Evolutionary conservation across 768 basidiomycete species (phyloP), one percentile per base, ranked within the genome.

Genomic region (Trametes villosa): DNA sequence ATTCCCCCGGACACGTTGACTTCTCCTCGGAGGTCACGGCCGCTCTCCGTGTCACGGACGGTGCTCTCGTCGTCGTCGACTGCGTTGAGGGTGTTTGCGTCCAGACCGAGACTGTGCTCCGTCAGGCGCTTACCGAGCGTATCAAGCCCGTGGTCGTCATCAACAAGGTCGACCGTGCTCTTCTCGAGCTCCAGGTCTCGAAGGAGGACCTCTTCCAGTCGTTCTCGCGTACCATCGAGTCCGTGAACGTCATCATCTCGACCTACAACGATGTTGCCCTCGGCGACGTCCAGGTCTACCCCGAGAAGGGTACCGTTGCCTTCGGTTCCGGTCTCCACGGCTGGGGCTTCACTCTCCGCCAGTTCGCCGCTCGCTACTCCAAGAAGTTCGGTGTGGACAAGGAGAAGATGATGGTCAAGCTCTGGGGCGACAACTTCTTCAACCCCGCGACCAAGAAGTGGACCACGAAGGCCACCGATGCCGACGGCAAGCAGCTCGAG

Each of bases 381-480:
- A 98, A 98, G 85, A 98, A 94, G 78, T 99, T 99, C 70, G 95
- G 96, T 86, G 96, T 98, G 20, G 92, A 96, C 79, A 96, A 96
- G 81, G 91, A 92, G 66, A 98, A 98, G 86, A 94, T 99, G 86
- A 96, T 99, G 91, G 68, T 76, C 62, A 96, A 91, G 80, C 87
- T 99, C 47, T 99, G 97, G 97, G 97, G 97, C 54, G 97, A 99
- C 83, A 98, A 98, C 83, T 99, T 81, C 83, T 98, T 98, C 86
- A 99, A 98, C 83, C 92, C 96, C 57, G 83, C 87, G 54, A 98
- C 96, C 38, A 87, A 87, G 77, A 99, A 99, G 79, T 98, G 97
- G 97, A 85, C 93, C 20, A 94, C 91, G 50, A 91, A 88, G 75
- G 61, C 75, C 65, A 78, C 77, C 24, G 88, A 86, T 65, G 84